Base-by-base conservation (phyloP, 2,329 filamentous ascomycete species). In the Diaporthe humulicola region DNA sequence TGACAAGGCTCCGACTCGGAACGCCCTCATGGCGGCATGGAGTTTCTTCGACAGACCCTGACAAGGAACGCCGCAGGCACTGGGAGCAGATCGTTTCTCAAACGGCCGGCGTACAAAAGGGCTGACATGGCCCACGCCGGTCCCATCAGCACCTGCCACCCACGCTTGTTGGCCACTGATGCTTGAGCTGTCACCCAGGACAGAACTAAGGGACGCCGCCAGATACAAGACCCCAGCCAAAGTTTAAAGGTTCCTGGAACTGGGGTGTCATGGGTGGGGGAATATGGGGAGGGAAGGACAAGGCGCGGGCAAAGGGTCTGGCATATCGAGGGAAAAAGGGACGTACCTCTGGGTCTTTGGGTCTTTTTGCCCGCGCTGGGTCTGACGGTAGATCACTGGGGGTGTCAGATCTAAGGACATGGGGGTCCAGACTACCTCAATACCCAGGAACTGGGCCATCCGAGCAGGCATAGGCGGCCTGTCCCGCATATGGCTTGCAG, bases 111-210 rank as follows among this genome's bases (percentile, higher is more conserved):
- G 58, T 60, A 66, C 71, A 73, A 73, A 52, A 64, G 40, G 71
- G 71, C 72, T 72, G 72, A 60, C 60, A 74, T 71, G 66, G 72
- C 74, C 74, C 67, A 76, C 60, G 72, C 60, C 42, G 48, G 40
- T 25, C 38, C 72, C 70, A 71, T 71, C 70, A 71, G 70, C 70
- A 60, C 58, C 40, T 64, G 50, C 73, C 57, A 74, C 67, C 72
- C 72, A 76, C 71, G 52, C 56, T 58, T 56, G 52, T 42, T 56
- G 36, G 58, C 45, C 60, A 67, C 70, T 45, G 72, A 52, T 74
- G 72, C 60, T 45, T 74, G 40, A 36, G 74, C 66, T 76, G 74
- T 71, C 74, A 71, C 71, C 45, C 30, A 48, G n/a, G 28, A 10
- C 54, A 52, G 10, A 19, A 70, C 42, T 33, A 73, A 54, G 19